phyloP scores from a whole-genome alignment of 228 moss, liverwort and hornwort genomes.

The Sphagnum fallax region DNA sequence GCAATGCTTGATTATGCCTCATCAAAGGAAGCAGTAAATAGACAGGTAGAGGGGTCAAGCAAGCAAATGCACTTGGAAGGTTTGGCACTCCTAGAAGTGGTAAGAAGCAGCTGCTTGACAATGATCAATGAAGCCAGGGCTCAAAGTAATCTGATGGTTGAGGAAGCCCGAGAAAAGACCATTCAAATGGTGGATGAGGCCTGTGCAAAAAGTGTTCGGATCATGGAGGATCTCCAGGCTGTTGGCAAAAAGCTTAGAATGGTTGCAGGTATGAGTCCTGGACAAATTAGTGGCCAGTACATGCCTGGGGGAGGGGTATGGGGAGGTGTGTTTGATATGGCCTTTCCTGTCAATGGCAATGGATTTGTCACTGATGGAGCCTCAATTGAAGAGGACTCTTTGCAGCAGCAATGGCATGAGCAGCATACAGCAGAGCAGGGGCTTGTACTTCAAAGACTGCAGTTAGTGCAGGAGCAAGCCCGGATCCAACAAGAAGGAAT shows the following conservation, averaged over 20 bases:
- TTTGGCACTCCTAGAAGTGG: conserved; percentile 33
- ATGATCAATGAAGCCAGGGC: conserved; percentile 55
- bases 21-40: not conserved
- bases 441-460: conserved; percentile 36
- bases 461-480: conserved; percentile 48
- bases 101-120: conserved; percentile 44
- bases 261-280: conserved; percentile 15
- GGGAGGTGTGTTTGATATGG: not conserved
- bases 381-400: conserved; percentile 11
- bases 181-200: conserved; percentile 41
- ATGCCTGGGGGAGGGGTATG: not conserved
- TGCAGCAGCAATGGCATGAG: conserved; percentile 34
- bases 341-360: not conserved
- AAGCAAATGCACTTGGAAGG: conserved; percentile 33
- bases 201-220: conserved; percentile 28
- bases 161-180: conserved; percentile 34
- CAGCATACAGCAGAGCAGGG: conserved; percentile 41
- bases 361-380: conserved; percentile 8
- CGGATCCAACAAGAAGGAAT: conserved; percentile 50
- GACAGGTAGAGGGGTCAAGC: conserved; percentile 13
- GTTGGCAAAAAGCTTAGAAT: conserved; percentile 19
- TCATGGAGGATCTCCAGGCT: conserved; percentile 42
- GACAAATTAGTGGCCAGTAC: conserved; percentile 15
- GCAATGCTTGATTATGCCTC: conserved; percentile 17
- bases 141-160: conserved; percentile 33